Base-by-base conservation (phyloP, 306 rosid species). In the Pterocarpus macrocarpus region DNA sequence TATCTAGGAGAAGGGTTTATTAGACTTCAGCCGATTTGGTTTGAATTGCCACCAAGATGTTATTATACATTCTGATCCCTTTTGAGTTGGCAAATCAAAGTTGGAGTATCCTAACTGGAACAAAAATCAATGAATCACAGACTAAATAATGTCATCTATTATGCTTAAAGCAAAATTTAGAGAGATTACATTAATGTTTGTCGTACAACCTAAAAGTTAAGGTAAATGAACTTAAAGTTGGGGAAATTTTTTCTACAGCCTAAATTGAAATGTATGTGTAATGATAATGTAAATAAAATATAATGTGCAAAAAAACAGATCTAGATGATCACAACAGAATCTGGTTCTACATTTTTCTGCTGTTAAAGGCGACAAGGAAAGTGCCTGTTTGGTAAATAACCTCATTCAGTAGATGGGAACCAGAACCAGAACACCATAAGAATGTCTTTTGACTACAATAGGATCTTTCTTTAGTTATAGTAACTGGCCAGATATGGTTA, bases 11-110 rank as follows among this genome's bases (percentile, higher is more conserved):
- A 28, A 38, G 49, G 38, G 78, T 47, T 61, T 61, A 50, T 61
- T 49, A 50, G 34, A 32, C 28, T 50, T 35, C 30, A 50, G 11
- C 17, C 8, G 50, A 56, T 63, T 22, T 22, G 28, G 28, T 30
- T 63, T 38, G 77, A 69, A 53, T 70, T 80, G 79, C 82, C 34
- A 55, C 74, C 28, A 22, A 69, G 33, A 69, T 57, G 43, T 52
- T 80, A 72, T 49, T 74, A 4, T 80, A 62, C 49, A 7, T 62
- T 53, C 75, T 69, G 50, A 28, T 69, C 14, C 72, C 15, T 59
- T 17, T 58, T 12, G 34, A 59, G 66, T 72, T 73, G 53, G 41
- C 50, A 73, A 67, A 30, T 38, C 38, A 32, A 57, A 69, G 58
- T 16, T 45, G 82, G 41, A 57, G 52, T 69, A 67, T 57, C 69